Evolutionary conservation across 192 early-diverging fungal species (phyloP), one percentile per base, ranked within the genome.

Genomic region (Dimargaris xerosporica): DNA sequence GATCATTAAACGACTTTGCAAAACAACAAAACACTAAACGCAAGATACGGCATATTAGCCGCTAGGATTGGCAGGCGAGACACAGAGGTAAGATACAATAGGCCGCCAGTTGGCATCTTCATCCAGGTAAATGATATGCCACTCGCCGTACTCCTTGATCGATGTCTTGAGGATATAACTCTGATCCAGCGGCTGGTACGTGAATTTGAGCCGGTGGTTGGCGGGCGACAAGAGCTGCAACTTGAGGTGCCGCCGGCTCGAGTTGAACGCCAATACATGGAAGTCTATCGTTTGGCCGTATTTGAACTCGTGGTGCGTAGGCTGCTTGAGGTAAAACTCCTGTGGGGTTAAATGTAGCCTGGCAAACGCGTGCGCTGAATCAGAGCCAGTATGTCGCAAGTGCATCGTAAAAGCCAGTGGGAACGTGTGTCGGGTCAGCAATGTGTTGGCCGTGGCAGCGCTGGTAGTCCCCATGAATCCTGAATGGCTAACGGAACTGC

Each of bases 261-360:
- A 34, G 54, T 73, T 73, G 0, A 78, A 68, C 11, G 76, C 71
- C 62, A 74, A 45, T 39, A 78, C 26, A 34, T 78, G 72, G 64
- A 78, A 78, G 64, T 64, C 58, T 15, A 71, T 56, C 3, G 69
- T 68, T 54, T 74, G 73, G 61, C 75, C 75, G 56, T 69, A 42
- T 30, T 68, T 68, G 31, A 78, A 66, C 66, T 74, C 71, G 5
- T 63, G 62, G 23, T 64, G 63, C 16, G 69, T 69, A 0, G 75
- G 75, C 48, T 72, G 71, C 62, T 74, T 74, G 44, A 78, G 69
- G 62, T 78, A 78, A 54, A 78, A 78, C 64, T 78, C 75, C 46
- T 68, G 72, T 31, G 68, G 75, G 15, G 60, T 58, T 3, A 67
- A 65, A 52, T 74, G 74, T 1, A 70, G 68, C 70, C 72, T 73